Conservation (phyloP, 768 basidiomycete genomes). For the Holtermannia corniformis region DNA sequence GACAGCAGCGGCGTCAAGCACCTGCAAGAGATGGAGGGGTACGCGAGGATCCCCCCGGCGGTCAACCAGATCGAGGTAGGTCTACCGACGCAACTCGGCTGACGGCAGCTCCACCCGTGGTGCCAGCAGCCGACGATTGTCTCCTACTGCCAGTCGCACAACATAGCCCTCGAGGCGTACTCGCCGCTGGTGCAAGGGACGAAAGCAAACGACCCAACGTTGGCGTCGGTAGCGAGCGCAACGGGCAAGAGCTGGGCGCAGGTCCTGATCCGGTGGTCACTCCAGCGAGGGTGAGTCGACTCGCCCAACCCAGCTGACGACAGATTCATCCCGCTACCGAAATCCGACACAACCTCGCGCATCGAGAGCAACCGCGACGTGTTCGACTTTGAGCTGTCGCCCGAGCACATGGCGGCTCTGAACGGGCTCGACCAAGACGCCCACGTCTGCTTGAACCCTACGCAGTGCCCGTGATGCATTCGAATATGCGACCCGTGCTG, state of each 20-base stretch:
- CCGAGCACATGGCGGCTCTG: conserved; percentile 57
- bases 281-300: conserved; percentile 44
- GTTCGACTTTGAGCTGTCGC: conserved; percentile 62
- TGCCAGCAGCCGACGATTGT: conserved; percentile 34
- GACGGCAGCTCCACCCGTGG: conserved; percentile 28
- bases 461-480: conserved; percentile 22
- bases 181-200: conserved; percentile 33
- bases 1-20: conserved; percentile 27
- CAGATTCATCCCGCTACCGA: conserved; percentile 76
- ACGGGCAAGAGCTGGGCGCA: conserved; percentile 43
- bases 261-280: conserved; percentile 46
- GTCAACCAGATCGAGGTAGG: conserved; percentile 36
- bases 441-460: conserved; percentile 32
- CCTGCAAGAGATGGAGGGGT: conserved; percentile 30
- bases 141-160: conserved; percentile 24
- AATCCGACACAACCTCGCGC: conserved; percentile 50
- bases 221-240: conserved; percentile 28
- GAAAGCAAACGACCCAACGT: conserved; percentile 25
- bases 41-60: conserved; percentile 26
- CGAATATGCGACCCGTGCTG: conserved; percentile 30
- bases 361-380: conserved; percentile 53
- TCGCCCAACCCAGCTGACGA: not conserved
- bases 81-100: not conserved
- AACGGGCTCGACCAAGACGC: conserved; percentile 59
- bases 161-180: conserved; percentile 36